These are phyloP conservation scores for Pestalotiopsis sp. DNA, from an alignment of 2,329 filamentous ascomycete genomes.

Conservation along the genomic window DNA sequence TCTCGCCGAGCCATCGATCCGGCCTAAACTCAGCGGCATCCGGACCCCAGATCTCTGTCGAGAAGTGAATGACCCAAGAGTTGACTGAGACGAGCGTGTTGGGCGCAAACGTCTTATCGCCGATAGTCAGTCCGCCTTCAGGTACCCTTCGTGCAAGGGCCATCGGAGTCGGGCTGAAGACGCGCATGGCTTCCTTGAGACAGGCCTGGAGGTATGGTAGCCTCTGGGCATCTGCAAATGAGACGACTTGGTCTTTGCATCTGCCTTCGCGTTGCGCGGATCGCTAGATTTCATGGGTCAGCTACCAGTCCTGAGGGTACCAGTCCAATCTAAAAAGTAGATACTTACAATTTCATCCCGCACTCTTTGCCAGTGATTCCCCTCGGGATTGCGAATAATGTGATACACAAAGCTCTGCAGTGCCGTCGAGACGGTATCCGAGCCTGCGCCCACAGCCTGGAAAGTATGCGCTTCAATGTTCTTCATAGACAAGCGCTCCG, in stretches of 20 bases:
- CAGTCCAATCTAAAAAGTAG: not conserved
- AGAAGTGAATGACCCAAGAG: slow-evolving; percentile 29
- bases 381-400: slow-evolving; percentile 23
- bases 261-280: slow-evolving; percentile 16
- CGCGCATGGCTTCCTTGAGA: slow-evolving; percentile 34
- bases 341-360: slow-evolving; percentile 23
- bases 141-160: slow-evolving; percentile 30
- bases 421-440: slow-evolving; percentile 23
- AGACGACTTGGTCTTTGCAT: slow-evolving; percentile 19
- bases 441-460: slow-evolving; percentile 22
- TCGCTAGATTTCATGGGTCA: not conserved
- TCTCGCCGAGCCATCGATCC: slow-evolving; percentile 24
- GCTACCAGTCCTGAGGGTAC: not conserved
- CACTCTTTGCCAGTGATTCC: slow-evolving; percentile 16
- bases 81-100: slow-evolving; percentile 30
- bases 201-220: slow-evolving; percentile 36
- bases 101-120: slow-evolving; percentile 27
- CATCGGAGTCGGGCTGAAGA: slow-evolving; percentile 30
- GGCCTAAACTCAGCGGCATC: slow-evolving; percentile 26
- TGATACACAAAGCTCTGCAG: slow-evolving; percentile 31
- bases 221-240: slow-evolving; percentile 29
- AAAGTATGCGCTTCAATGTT: slow-evolving; percentile 22
- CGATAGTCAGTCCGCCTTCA: slow-evolving; percentile 27
- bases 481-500: slow-evolving; percentile 20
- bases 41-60: slow-evolving; percentile 24